Evolutionary conservation across 495 filamentous ascomycete species (phyloP).

Genomic region (Xylaria flabelliformis): DNA sequence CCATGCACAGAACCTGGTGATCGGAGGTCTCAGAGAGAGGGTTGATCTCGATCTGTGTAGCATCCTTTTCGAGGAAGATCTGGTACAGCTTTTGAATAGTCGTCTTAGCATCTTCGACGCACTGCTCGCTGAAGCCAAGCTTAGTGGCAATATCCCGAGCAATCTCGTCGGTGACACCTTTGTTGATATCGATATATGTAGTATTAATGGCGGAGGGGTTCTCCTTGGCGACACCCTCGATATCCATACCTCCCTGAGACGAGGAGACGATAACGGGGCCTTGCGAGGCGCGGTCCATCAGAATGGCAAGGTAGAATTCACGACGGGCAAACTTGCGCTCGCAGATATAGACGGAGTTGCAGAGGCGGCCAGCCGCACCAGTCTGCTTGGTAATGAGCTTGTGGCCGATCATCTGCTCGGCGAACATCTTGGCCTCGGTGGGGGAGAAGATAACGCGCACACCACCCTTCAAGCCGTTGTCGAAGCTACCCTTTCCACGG

Average conservation of each 20-base stretch:
- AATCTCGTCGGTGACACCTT: slow-evolving; percentile 93
- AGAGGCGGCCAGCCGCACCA: slow-evolving; percentile 86
- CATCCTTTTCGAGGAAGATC: slow-evolving; percentile 97
- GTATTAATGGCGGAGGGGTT: slow-evolving; percentile 93
- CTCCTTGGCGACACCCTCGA: slow-evolving; percentile 97
- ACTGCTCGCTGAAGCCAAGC: slow-evolving; percentile 96
- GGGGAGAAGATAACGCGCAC: slow-evolving; percentile 97
- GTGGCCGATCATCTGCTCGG: slow-evolving; percentile 98
- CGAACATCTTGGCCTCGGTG: slow-evolving; percentile 90
- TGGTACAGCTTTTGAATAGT: slow-evolving; percentile 99
- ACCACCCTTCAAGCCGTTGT: slow-evolving; percentile 98
- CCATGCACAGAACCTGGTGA: slow-evolving; percentile 97
- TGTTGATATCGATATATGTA: slow-evolving; percentile 90
- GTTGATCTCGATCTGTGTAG: slow-evolving; percentile 99
- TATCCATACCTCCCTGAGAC: slow-evolving; percentile 98
- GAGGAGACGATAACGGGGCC: slow-evolving; percentile 95
- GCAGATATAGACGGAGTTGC: slow-evolving; percentile 96
- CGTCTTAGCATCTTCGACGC: slow-evolving; percentile 89
- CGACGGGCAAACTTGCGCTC: slow-evolving; percentile 99
- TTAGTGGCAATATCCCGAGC: slow-evolving; percentile 87
- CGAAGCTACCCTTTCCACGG: slow-evolving; percentile 94
- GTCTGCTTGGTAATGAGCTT: slow-evolving; percentile 99
- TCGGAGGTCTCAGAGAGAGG: slow-evolving; percentile 95
- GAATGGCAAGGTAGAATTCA: slow-evolving; percentile 97
- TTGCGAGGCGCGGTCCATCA: slow-evolving; percentile 95